phyloP scores from a whole-genome alignment of 192 early-diverging fungal species.

The Phycomyces nitens region DNA sequence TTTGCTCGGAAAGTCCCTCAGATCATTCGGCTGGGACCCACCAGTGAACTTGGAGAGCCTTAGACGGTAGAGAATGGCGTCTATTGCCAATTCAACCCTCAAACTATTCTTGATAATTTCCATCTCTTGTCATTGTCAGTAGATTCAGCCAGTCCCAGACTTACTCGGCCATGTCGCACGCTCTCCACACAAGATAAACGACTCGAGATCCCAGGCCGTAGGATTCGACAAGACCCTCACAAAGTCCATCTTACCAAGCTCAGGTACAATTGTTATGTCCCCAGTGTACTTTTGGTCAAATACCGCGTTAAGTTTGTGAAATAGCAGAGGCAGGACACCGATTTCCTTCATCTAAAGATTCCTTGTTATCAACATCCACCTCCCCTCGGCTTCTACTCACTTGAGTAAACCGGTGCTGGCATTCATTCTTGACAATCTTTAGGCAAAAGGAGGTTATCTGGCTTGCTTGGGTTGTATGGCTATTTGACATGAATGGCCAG shows the following conservation, averaged over 20 bases:
- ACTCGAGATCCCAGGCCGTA: conserved; percentile 17
- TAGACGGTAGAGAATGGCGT: conserved; percentile 54
- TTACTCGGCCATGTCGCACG: conserved; percentile 72
- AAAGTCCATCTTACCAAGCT: conserved; percentile 57
- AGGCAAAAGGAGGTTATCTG: too few relatives aligned
- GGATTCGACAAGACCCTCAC: conserved; percentile 64
- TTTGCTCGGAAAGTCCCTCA: too few relatives aligned
- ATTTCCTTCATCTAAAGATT: conserved; percentile 46
- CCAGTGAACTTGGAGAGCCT: conserved; percentile 37
- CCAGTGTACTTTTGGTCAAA: conserved; percentile 74
- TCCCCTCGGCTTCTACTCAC: too few relatives aligned
- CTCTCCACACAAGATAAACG: conserved; percentile 56
- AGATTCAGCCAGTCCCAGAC: conserved; percentile 5
- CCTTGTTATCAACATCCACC: too few relatives aligned
- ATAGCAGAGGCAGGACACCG: conserved; percentile 49
- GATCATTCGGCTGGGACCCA: too few relatives aligned
- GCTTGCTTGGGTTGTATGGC: too few relatives aligned
- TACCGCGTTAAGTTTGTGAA: conserved; percentile 61
- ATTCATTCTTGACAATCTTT: too few relatives aligned
- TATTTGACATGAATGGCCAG: too few relatives aligned
- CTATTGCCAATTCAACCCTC: conserved; percentile 62
- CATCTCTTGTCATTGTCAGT: conserved; percentile 49
- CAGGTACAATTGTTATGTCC: conserved; percentile 79
- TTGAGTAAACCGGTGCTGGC: too few relatives aligned
- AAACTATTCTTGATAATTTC: conserved; percentile 72